Conservation (phyloP, 2,329 filamentous ascomycete genomes). For the Nigrospora oryzae region DNA sequence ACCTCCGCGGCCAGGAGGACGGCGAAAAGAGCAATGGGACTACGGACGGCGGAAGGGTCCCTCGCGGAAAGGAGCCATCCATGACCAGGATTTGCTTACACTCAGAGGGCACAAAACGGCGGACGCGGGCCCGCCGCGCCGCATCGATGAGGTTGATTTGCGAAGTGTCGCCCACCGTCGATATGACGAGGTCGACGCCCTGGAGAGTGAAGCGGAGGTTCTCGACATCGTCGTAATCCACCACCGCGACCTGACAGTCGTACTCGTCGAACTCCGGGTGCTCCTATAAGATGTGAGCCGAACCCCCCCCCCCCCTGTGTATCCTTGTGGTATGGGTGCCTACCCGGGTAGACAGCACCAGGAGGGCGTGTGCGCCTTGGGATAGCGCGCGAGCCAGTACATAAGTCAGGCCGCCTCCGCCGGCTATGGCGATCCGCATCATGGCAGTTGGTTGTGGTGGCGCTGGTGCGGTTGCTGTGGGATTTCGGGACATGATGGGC, state of each 20-base stretch:
- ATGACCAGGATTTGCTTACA: constrained; percentile 19
- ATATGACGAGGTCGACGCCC: constrained; percentile 68
- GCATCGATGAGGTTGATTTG: constrained; percentile 68
- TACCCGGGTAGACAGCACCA: constrained; percentile 62
- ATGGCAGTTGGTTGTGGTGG: constrained; percentile 18
- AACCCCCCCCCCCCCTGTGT: too few species aligned
- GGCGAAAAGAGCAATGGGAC: not conserved
- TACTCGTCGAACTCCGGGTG: constrained; percentile 44
- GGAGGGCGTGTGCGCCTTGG: constrained; percentile 56
- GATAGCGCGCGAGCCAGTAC: constrained; percentile 51
- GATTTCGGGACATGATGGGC: too few species aligned
- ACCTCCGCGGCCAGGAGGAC: not conserved
- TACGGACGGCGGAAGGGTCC: not conserved
- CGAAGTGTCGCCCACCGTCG: constrained; percentile 57
- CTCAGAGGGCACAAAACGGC: constrained; percentile 65
- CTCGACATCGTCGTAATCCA: constrained; percentile 55
- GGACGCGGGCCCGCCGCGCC: constrained; percentile 54
- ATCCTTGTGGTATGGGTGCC: constrained; percentile 16
- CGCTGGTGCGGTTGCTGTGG: too few species aligned
- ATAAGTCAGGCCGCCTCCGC: constrained; percentile 50
- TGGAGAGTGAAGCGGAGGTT: constrained; percentile 57
- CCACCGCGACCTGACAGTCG: constrained; percentile 57
- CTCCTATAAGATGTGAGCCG: constrained; percentile 24
- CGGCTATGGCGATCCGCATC: constrained; percentile 56
- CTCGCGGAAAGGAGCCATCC: too few species aligned